A percentile compares a stretch with the other conserved stretches of the same genome.
Conservation (phyloP, 805 yeast species). For the Ogataea ramenticola region DNA sequence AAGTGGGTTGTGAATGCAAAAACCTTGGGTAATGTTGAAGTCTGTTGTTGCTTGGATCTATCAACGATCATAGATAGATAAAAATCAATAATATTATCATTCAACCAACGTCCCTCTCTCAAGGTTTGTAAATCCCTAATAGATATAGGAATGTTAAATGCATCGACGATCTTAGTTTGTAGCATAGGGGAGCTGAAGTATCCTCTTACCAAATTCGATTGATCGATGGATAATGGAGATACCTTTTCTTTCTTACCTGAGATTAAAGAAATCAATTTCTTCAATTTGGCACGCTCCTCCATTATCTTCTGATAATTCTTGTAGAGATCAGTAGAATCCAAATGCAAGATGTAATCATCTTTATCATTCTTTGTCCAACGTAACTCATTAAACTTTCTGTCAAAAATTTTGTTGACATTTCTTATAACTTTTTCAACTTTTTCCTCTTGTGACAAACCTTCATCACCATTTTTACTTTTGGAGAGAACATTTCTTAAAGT, state of each 20-base stretch:
- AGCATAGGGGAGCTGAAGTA: constrained; percentile 24
- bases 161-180: constrained; percentile 23
- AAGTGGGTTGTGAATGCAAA: constrained; percentile 88
- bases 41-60: constrained; percentile 21
- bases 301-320: constrained; percentile 37
- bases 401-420: constrained; percentile 10
- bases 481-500: constrained; percentile 1
- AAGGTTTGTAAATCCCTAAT: constrained; percentile 67
- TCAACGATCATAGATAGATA: constrained; percentile 53
- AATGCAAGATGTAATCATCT: constrained; percentile 23
- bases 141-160: constrained; percentile 49
- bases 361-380: constrained; percentile 25
- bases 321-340: constrained; percentile 25
- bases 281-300: constrained; percentile 32
- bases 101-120: constrained; percentile 71
- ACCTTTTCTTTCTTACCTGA: constrained; percentile 29
- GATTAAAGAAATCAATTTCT: constrained; percentile 26
- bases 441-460: neutral
- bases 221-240: constrained; percentile 23
- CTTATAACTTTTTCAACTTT: neutral
- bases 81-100: constrained; percentile 85
- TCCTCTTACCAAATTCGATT: constrained; percentile 25
- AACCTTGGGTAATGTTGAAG: constrained; percentile 26
- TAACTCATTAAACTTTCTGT: constrained; percentile 20
- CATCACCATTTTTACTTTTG: neutral